Evolutionary conservation across 371 early-diverging fungal genomes (phyloP).

Genomic region (Gilbertella persicaria): DNA sequence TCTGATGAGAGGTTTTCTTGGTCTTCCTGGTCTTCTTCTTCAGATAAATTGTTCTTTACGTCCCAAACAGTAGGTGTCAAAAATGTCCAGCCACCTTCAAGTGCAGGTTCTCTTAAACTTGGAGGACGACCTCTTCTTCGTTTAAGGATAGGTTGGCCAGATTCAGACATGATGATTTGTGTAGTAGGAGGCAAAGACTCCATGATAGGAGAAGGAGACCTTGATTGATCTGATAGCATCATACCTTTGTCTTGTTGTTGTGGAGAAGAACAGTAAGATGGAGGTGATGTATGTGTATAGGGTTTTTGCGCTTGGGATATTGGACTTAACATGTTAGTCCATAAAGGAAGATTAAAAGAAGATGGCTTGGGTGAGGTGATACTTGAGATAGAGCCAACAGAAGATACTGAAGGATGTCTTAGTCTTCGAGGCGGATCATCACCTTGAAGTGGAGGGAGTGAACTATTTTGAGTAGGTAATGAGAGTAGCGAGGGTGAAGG

Average conservation of each 20-base stretch:
- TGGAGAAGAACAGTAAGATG: background rate
- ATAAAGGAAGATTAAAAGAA: background rate
- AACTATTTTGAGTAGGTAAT: constrained; percentile 1
- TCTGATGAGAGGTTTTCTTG: background rate
- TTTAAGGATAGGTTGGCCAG: constrained; percentile 44
- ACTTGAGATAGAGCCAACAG: background rate
- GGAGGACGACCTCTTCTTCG: constrained; percentile 51
- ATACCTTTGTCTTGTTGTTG: background rate
- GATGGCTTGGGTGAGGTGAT: constrained; percentile 1
- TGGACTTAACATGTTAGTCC: background rate
- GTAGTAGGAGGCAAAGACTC: constrained; percentile 22
- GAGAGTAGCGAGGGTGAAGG: constrained; percentile 14
- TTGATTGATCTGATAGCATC: background rate
- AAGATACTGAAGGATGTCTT: constrained; percentile 12
- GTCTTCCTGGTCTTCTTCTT: constrained; percentile 6
- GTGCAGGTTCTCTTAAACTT: constrained; percentile 23
- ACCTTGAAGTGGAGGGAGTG: constrained; percentile 25
- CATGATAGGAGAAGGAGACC: constrained; percentile 3
- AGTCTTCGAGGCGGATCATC: constrained; percentile 29
- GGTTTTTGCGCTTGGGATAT: background rate
- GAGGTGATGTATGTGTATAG: background rate
- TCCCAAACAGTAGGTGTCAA: constrained; percentile 51
- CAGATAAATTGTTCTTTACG: constrained; percentile 17
- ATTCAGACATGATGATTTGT: constrained; percentile 33
- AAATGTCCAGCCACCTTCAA: constrained; percentile 49